These are phyloP conservation scores for Amorphotheca resinae DNA, from an alignment of 495 filamentous ascomycete species.

Conservation along the genomic window DNA sequence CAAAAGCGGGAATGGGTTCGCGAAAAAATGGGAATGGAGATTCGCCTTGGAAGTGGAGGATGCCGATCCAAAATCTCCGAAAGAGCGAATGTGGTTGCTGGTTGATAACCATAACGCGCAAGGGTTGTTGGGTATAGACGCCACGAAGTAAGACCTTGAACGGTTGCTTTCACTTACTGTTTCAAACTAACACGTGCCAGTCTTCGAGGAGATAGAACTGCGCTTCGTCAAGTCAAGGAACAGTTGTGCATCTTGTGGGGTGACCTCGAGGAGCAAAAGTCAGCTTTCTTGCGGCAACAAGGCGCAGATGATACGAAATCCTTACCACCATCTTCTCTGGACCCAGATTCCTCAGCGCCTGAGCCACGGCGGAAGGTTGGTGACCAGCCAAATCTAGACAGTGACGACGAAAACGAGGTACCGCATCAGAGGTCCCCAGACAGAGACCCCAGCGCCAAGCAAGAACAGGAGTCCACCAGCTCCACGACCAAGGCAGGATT, in stretches of 20 bases:
- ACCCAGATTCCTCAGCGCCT: slow-evolving; percentile 16
- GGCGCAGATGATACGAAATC: not conserved
- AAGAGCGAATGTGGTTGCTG: slow-evolving; percentile 44
- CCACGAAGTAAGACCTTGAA: slow-evolving; percentile 43
- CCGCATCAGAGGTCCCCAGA: slow-evolving; percentile 1
- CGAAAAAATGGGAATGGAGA: slow-evolving; percentile 59
- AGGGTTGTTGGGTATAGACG: slow-evolving; percentile 46
- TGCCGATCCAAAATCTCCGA: slow-evolving; percentile 26
- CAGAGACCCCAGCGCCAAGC: not conserved
- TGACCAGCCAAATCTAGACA: slow-evolving; percentile 16
- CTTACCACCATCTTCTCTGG: slow-evolving; percentile 17
- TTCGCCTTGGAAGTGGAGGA: slow-evolving; percentile 66
- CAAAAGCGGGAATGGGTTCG: slow-evolving; percentile 14
- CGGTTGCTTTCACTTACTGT: slow-evolving; percentile 3
- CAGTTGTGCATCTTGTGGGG: slow-evolving; percentile 79
- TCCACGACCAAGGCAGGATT: not conserved
- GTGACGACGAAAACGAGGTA: slow-evolving; percentile 10
- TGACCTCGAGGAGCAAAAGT: slow-evolving; percentile 60
- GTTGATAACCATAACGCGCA: slow-evolving; percentile 55
- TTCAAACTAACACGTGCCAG: slow-evolving; percentile 23
- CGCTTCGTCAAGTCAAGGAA: slow-evolving; percentile 45
- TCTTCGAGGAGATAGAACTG: slow-evolving; percentile 37
- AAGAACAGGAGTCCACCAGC: not conserved
- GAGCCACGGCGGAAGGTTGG: slow-evolving; percentile 7
- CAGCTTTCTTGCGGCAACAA: slow-evolving; percentile 1